These are phyloP conservation scores for Neltuma alba DNA, from an alignment of 306 rosid genomes.

Conservation along the genomic window DNA sequence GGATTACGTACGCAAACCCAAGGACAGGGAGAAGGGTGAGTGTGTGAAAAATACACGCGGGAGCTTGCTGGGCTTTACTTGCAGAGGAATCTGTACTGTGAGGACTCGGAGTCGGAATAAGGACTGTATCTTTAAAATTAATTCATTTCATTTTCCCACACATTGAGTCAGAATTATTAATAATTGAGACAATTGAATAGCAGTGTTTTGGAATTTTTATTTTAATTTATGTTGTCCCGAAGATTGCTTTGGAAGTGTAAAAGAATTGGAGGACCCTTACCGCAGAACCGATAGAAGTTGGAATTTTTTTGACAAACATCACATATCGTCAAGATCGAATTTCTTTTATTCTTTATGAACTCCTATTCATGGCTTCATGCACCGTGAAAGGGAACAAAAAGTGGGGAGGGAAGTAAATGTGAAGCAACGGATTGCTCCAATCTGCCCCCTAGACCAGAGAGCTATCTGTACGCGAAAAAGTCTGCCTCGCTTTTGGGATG, in stretches of 20 bases:
- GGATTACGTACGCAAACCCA: not conserved
- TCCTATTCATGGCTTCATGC: not conserved
- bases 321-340: not conserved
- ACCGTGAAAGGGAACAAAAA: not conserved
- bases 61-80: not conserved
- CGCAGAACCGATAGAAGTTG: not conserved
- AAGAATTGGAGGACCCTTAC: not conserved
- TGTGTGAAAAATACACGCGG: too few species aligned
- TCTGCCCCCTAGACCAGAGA: not conserved
- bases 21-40: not conserved
- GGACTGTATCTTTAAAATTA: not conserved
- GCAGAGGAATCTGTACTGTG: not conserved
- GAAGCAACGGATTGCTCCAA: conserved; percentile 3
- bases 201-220: too few species aligned
- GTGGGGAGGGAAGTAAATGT: conserved; percentile 27
- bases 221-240: too few species aligned
- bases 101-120: not conserved
- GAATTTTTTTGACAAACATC: not conserved
- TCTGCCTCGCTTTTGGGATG: not conserved
- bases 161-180: not conserved
- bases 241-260: not conserved
- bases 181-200: not conserved
- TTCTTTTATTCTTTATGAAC: not conserved
- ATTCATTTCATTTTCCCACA: not conserved
- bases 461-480: conserved; percentile 6